Base-by-base conservation (phyloP, 148 eudicot species). In the Polygonum aviculare region DNA sequence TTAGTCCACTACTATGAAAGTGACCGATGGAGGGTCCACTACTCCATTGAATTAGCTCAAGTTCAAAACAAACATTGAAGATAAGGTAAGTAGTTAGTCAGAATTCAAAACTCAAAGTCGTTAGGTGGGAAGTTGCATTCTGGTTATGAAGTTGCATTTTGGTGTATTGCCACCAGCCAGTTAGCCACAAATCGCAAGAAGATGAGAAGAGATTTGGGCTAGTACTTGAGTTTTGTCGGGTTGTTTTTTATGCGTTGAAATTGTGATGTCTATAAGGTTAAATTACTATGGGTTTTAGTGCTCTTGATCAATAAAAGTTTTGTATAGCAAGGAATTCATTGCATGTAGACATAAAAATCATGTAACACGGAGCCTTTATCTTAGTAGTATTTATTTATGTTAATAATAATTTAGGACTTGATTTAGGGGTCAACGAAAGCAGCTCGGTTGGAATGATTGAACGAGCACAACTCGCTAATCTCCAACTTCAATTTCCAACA, bases 61-160 rank as follows among this genome's bases (percentile, higher is more conserved):
- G 7, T 54, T 54, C 9, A 8, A 54, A 54, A 22, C 36, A 60
- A 60, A 60, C 26, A 60, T 60, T 60, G 14, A 60, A 60, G 36
- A 60, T 3, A 60, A 60, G 67, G 36, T 60, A 22, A 60, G 36
- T 60, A 60, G 12, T 60, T 60, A 11, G 36, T 60, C 36, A 60
- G 14, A 26, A 8, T 60, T 22, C 26, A 54, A 54, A n/a, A 54
- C 21, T 54, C 60, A 1, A 54, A 54, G 9, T 60, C 67, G 26
- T 60, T 60, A 22, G 67, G 67, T 60, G 67, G 36, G 36, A 60
- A 60, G 67, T 60, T 60, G 67, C 67, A 22, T 60, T 60, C 67
- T 60, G 4, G 67, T 11, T 54, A 5, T 54, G 5, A 54, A 54
- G 60, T 54, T n/a, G n/a, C n/a, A 52, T 19, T 51, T 51, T 0